Conservation (phyloP, 257 asterid species). For the Fraxinus americana region DNA sequence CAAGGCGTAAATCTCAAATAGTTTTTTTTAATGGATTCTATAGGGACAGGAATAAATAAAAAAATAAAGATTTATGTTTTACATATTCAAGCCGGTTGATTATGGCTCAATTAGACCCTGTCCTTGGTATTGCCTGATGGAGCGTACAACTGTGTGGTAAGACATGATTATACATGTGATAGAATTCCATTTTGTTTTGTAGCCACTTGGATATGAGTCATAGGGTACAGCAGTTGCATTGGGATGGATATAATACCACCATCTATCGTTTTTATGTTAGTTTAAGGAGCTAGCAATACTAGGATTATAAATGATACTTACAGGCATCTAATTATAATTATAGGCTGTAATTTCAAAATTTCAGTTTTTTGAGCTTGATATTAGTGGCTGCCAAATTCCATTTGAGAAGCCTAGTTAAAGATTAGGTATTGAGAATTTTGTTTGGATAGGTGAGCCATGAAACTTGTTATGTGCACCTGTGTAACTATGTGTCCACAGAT, state of each 20-base stretch:
- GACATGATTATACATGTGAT: neutral
- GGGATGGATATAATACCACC: neutral
- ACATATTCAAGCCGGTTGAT: neutral
- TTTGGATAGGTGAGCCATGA: neutral
- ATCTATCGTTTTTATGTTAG: neutral
- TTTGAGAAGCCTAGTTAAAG: neutral
- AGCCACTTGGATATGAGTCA: neutral
- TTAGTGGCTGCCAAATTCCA: neutral
- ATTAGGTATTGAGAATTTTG: neutral
- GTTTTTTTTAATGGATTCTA: neutral
- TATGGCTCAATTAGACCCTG: slow-evolving; percentile 1
- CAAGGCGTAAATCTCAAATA: neutral
- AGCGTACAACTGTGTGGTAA: neutral
- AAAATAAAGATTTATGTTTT: neutral
- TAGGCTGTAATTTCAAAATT: neutral
- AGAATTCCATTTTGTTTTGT: neutral
- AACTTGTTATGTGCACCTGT: neutral
- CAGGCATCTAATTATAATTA: neutral
- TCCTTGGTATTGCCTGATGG: slow-evolving; percentile 5
- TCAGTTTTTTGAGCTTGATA: neutral
- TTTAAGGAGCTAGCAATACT: neutral
- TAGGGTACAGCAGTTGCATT: neutral
- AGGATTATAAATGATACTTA: neutral
- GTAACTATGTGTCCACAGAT: neutral
- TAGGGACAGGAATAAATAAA: neutral